Conservation (phyloP, 1,284 basidiomycete species). For the Fomitopsis betulina region DNA sequence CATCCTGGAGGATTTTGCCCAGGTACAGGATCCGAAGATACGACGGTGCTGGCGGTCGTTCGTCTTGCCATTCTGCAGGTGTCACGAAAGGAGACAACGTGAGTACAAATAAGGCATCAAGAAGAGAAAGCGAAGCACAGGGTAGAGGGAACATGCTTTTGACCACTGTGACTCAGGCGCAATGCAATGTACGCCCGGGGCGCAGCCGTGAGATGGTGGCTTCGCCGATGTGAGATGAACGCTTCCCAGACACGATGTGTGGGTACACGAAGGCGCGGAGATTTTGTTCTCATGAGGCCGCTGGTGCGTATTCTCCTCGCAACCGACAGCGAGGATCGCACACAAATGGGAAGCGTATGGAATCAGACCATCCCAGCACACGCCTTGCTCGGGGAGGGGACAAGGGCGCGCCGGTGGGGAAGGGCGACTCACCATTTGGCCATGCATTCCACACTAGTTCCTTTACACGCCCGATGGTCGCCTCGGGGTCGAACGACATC, state of each 20-base stretch:
- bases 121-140: neutral
- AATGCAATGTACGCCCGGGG: neutral
- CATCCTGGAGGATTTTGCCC: slow-evolving; percentile 82
- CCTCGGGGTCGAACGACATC: slow-evolving; percentile 77
- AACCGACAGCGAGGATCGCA: neutral
- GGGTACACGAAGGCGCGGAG: neutral
- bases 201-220: neutral
- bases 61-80: slow-evolving; percentile 70
- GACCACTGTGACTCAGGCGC: neutral
- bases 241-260: neutral
- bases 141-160: neutral
- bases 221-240: neutral
- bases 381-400: neutral
- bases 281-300: neutral
- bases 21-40: slow-evolving; percentile 77
- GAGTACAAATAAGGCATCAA: neutral
- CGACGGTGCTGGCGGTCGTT: slow-evolving; percentile 74
- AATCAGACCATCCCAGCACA: neutral
- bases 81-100: neutral
- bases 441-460: slow-evolving; percentile 84
- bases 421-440: slow-evolving; percentile 59
- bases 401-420: neutral
- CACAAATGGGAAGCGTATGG: neutral
- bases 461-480: slow-evolving; percentile 76
- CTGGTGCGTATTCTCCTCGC: neutral